phyloP scores from a whole-genome alignment of 352 stramenopile genomes.

The Globisporangium paddicum region DNA sequence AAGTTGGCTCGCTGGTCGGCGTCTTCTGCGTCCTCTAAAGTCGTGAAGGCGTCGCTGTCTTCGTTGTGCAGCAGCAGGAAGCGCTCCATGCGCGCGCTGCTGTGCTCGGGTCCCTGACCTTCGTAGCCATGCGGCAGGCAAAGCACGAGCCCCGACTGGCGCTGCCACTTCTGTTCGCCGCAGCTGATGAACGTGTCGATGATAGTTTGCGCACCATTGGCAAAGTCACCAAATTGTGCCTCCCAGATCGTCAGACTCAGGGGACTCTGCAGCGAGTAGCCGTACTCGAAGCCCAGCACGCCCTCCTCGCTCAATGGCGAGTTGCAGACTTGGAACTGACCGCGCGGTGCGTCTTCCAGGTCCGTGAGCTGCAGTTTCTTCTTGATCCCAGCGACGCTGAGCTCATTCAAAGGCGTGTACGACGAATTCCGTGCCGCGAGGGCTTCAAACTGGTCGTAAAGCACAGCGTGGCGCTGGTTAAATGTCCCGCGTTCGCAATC shows the following conservation, averaged over 20 bases:
- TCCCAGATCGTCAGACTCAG: conserved; percentile 90
- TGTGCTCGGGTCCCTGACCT: conserved; percentile 83
- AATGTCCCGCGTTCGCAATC: conserved; percentile 89
- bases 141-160: conserved; percentile 86
- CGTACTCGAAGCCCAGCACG: conserved; percentile 86
- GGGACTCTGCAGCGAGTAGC: conserved; percentile 79
- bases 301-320: conserved; percentile 79
- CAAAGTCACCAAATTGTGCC: conserved; percentile 88
- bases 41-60: conserved; percentile 63
- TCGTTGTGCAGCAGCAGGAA: conserved; percentile 83
- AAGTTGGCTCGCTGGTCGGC: conserved; percentile 64
- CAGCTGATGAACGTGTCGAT: conserved; percentile 85
- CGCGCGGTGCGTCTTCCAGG: conserved; percentile 34
- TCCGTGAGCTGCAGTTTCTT: conserved; percentile 31
- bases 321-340: conserved; percentile 77
- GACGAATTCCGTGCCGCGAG: conserved; percentile 76
- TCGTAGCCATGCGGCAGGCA: conserved; percentile 84
- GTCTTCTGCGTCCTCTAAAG: conserved; percentile 22
- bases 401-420: conserved; percentile 94
- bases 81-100: conserved; percentile 76
- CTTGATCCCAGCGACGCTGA: conserved; percentile 40
- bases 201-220: conserved; percentile 85
- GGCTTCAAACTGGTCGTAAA: conserved; percentile 86
- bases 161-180: conserved; percentile 85
- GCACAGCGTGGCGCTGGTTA: conserved; percentile 84